These are phyloP conservation scores for Cyclotella cryptica DNA, from an alignment of 108 stramenopile species.

Conservation along the genomic window DNA sequence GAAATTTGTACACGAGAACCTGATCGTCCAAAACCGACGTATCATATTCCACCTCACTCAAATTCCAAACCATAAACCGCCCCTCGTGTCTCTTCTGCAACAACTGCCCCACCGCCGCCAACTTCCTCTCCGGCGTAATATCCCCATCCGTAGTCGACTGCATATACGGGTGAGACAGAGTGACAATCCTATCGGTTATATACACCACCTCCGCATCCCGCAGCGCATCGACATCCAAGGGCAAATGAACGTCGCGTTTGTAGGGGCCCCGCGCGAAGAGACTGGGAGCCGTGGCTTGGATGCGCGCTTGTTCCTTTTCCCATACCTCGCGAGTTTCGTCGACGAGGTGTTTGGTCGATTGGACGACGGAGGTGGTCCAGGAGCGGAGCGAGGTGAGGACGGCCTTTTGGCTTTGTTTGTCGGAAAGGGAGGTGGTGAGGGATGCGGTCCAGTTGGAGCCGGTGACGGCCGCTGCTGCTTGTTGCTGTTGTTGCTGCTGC, in stretches of 20 bases:
- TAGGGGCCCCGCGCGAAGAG: slow-evolving; percentile 42
- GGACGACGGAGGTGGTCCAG: slow-evolving; percentile 35
- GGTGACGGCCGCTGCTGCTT: neutral
- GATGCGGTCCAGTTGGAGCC: slow-evolving; percentile 25
- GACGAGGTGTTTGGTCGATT: slow-evolving; percentile 39
- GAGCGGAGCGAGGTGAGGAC: slow-evolving; percentile 25
- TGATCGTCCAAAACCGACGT: slow-evolving; percentile 80
- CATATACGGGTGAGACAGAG: slow-evolving; percentile 82
- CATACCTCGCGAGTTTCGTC: slow-evolving; percentile 35
- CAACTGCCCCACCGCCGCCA: slow-evolving; percentile 82
- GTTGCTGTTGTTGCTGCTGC: slow-evolving; percentile 12
- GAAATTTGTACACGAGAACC: slow-evolving; percentile 93
- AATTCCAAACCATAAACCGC: slow-evolving; percentile 95
- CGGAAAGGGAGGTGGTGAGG: slow-evolving; percentile 30
- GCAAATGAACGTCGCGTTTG: slow-evolving; percentile 62
- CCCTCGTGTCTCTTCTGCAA: slow-evolving; percentile 77
- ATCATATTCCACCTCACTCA: slow-evolving; percentile 95
- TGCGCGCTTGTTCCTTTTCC: slow-evolving; percentile 44
- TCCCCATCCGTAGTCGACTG: slow-evolving; percentile 60
- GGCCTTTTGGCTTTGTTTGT: slow-evolving; percentile 34
- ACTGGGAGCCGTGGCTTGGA: slow-evolving; percentile 37
- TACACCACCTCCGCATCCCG: slow-evolving; percentile 86
- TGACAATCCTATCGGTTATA: slow-evolving; percentile 84
- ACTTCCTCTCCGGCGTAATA: slow-evolving; percentile 72
- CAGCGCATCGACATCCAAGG: slow-evolving; percentile 75